phyloP scores from a whole-genome alignment of 2,329 filamentous ascomycete genomes.

The Fusarium clavum region DNA sequence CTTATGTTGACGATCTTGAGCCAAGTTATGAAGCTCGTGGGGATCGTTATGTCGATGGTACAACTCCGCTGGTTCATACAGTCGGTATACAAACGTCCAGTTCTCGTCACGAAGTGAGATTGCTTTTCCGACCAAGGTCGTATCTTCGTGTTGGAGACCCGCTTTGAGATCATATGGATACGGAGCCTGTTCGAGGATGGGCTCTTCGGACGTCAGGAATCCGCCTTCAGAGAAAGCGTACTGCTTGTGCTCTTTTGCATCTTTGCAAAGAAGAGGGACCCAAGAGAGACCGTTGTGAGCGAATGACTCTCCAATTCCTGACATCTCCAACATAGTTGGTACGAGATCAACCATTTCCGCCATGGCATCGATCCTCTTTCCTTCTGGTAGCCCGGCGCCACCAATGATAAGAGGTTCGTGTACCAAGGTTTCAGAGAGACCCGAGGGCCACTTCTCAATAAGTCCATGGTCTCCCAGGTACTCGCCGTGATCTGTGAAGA shows the following conservation, averaged over 20 bases:
- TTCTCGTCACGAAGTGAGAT: slow-evolving; percentile 52
- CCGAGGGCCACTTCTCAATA: slow-evolving; percentile 62
- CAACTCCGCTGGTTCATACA: slow-evolving; percentile 59
- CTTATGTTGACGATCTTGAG: slow-evolving; percentile 44
- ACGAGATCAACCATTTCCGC: slow-evolving; percentile 60
- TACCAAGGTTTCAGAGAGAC: slow-evolving; percentile 55
- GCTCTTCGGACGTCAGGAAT: slow-evolving; percentile 58
- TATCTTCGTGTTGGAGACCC: slow-evolving; percentile 58
- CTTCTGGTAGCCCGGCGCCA: slow-evolving; percentile 54
- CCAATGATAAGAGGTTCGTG: slow-evolving; percentile 59
- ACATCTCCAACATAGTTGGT: slow-evolving; percentile 57
- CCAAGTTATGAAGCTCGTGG: slow-evolving; percentile 55
- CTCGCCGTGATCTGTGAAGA: slow-evolving; percentile 60
- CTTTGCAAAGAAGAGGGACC: slow-evolving; percentile 46
- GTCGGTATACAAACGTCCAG: slow-evolving; percentile 58
- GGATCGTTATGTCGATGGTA: slow-evolving; percentile 55
- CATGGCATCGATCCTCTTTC: slow-evolving; percentile 51
- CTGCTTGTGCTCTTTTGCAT: slow-evolving; percentile 49
- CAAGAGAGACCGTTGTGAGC: slow-evolving; percentile 55
- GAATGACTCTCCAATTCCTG: slow-evolving; percentile 53
- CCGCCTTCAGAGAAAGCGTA: slow-evolving; percentile 59
- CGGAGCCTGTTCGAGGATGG: slow-evolving; percentile 56
- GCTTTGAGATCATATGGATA: slow-evolving; percentile 62
- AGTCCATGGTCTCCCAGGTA: slow-evolving; percentile 61
- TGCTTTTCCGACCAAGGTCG: slow-evolving; percentile 56